Conservation (phyloP, 768 basidiomycete species). For the Floccularia luteovirens region DNA sequence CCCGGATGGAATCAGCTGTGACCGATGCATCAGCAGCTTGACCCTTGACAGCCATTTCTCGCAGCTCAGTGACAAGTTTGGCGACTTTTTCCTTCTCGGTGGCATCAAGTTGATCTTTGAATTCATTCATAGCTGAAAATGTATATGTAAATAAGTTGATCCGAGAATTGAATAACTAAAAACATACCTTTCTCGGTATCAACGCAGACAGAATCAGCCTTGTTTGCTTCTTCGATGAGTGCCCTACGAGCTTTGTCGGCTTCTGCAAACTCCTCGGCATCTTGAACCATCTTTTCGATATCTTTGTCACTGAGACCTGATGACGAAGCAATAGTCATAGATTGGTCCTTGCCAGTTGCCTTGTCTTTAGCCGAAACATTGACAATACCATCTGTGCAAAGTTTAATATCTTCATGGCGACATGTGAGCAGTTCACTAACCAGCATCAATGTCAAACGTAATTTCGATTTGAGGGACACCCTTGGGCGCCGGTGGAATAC, state of each 20-base stretch:
- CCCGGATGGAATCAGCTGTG: conserved; percentile 82
- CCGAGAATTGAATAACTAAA: background rate
- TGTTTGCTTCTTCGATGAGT: conserved; percentile 95
- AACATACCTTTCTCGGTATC: conserved; percentile 91
- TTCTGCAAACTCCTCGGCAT: conserved; percentile 93
- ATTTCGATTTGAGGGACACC: conserved; percentile 84
- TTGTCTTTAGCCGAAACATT: conserved; percentile 96
- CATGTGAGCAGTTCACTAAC: conserved; percentile 26
- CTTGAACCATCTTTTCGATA: conserved; percentile 94
- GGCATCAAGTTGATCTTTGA: conserved; percentile 93
- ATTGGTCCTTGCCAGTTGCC: conserved; percentile 85
- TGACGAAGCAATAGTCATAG: conserved; percentile 96
- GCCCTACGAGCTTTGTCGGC: conserved; percentile 80
- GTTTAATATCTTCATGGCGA: background rate
- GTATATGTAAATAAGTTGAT: too few species aligned
- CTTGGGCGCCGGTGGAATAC: conserved; percentile 85
- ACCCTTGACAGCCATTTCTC: conserved; percentile 85
- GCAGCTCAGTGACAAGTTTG: conserved; percentile 79
- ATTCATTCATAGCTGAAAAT: conserved; percentile 88
- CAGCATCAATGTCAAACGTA: conserved; percentile 95
- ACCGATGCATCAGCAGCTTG: conserved; percentile 78
- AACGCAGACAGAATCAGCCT: conserved; percentile 87
- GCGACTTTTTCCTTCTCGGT: conserved; percentile 92
- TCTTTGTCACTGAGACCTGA: conserved; percentile 96
- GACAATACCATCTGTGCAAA: conserved; percentile 76